Evolutionary conservation across 306 rosid species (phyloP).

Genomic region (Medicago arabica): DNA sequence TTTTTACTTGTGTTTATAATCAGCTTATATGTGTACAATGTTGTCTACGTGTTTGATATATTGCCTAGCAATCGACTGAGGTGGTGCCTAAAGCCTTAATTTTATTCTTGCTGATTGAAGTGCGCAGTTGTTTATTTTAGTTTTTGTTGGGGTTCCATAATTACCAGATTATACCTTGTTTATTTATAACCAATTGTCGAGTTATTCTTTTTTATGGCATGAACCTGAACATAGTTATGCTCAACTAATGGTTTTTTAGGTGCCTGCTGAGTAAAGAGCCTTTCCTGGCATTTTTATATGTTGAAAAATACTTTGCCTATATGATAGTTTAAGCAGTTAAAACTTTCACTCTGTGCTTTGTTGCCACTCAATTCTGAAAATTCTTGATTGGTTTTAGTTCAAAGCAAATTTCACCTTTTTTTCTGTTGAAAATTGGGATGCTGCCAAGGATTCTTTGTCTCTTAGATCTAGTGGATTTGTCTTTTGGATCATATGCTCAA

Average conservation of each 20-base stretch:
- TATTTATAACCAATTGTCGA: slow-evolving; percentile 2
- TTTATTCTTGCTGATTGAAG: slow-evolving; percentile 33
- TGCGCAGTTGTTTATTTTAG: slow-evolving; percentile 19
- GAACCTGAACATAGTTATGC: slow-evolving; percentile 22
- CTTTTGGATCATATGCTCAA: slow-evolving; percentile 23
- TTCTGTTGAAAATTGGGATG: slow-evolving; percentile 9
- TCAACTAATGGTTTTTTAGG: slow-evolving; percentile 23
- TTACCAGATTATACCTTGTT: slow-evolving; percentile 11
- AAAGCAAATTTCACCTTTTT: slow-evolving; percentile 7
- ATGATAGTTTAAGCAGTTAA: slow-evolving; percentile 7
- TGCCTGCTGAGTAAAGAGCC: slow-evolving; percentile 14
- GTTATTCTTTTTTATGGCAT: slow-evolving; percentile 18
- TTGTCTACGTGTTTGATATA: slow-evolving; percentile 33
- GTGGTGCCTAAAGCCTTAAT: slow-evolving; percentile 1
- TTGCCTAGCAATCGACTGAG: slow-evolving; percentile 9
- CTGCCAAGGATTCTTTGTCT: slow-evolving; percentile 16
- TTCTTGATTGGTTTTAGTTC: slow-evolving; percentile 5
- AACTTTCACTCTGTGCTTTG: slow-evolving; percentile 29
- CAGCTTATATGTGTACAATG: slow-evolving; percentile 17
- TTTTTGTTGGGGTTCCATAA: slow-evolving; percentile 13
- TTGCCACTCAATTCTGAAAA: slow-evolving; percentile 17
- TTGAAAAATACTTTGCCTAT: slow-evolving; percentile 5
- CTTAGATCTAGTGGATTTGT: slow-evolving; percentile 23
- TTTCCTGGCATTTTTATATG: slow-evolving; percentile 23
- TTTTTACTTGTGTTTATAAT: slow-evolving; percentile 28